Conservation (phyloP, 208 protist species). For the Trichomonas vaginalis region DNA sequence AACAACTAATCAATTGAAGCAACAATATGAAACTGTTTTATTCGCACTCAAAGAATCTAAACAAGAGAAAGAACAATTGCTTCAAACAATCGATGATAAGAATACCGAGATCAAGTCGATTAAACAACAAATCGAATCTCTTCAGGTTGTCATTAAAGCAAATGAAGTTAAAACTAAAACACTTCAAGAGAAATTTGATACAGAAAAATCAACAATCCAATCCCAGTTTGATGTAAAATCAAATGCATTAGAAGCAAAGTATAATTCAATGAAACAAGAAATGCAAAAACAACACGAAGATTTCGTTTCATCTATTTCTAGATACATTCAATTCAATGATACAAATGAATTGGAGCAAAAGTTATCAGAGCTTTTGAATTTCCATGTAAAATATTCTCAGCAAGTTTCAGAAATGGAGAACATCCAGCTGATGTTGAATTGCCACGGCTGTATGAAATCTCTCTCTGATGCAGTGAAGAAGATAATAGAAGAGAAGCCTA, state of each 20-base stretch:
- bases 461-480: neutral
- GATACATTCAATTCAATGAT: neutral
- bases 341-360: neutral
- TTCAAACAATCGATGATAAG: neutral
- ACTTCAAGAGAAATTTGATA: neutral
- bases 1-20: neutral
- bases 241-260: neutral
- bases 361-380: neutral
- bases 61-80: neutral
- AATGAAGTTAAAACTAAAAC: neutral
- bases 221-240: neutral
- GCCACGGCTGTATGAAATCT: neutral
- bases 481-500: neutral
- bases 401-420: neutral
- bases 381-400: neutral
- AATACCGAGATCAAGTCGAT: neutral
- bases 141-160: neutral
- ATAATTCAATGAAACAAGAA: neutral
- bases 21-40: neutral
- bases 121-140: neutral
- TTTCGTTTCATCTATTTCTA: neutral
- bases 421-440: neutral
- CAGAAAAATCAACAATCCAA: neutral
- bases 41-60: neutral
- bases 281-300: neutral